These are phyloP conservation scores for Ascochyta rabiei DNA, from an alignment of 2,329 filamentous ascomycete species.

Conservation along the genomic window DNA sequence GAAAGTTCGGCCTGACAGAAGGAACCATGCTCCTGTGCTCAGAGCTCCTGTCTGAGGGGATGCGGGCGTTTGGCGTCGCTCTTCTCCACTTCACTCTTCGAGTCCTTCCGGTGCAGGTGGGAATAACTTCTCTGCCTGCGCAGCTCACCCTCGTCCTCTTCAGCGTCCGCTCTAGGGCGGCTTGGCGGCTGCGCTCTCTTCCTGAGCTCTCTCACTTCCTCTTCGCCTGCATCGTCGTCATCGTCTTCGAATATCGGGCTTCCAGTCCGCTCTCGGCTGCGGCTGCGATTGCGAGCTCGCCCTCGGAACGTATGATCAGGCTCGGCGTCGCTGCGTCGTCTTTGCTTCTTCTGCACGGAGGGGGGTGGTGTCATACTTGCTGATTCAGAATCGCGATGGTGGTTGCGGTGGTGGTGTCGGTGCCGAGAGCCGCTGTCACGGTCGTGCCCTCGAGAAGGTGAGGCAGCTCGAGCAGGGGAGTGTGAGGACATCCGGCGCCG, in stretches of 20 bases:
- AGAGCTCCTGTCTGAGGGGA: slow-evolving; percentile 12
- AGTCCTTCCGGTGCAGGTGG: slow-evolving; percentile 38
- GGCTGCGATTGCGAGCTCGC: slow-evolving; percentile 35
- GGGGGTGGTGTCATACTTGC: slow-evolving; percentile 32
- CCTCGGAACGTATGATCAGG: slow-evolving; percentile 45
- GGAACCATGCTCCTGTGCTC: not conserved
- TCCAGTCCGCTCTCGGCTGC: slow-evolving; percentile 24
- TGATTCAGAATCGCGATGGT: slow-evolving; percentile 37
- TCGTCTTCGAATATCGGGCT: slow-evolving; percentile 36
- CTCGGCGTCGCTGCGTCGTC: slow-evolving; percentile 44
- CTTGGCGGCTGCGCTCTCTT: slow-evolving; percentile 46
- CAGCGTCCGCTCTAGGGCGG: slow-evolving; percentile 32
- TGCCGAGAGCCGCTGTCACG: slow-evolving; percentile 40
- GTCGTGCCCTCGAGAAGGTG: slow-evolving; percentile 44
- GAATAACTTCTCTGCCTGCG: slow-evolving; percentile 49
- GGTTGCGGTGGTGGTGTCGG: slow-evolving; percentile 40
- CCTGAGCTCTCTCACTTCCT: slow-evolving; percentile 36
- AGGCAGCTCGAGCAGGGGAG: slow-evolving; percentile 37
- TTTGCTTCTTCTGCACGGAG: slow-evolving; percentile 29
- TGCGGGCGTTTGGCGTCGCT: slow-evolving; percentile 2
- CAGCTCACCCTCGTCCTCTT: slow-evolving; percentile 26
- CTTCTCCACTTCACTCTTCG: slow-evolving; percentile 15
- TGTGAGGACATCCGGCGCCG: slow-evolving; percentile 38
- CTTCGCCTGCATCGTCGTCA: slow-evolving; percentile 26
- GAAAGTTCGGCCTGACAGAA: not conserved